Evolutionary conservation across 495 filamentous ascomycete species (phyloP).

Genomic region (Cercophora newfieldiana): DNA sequence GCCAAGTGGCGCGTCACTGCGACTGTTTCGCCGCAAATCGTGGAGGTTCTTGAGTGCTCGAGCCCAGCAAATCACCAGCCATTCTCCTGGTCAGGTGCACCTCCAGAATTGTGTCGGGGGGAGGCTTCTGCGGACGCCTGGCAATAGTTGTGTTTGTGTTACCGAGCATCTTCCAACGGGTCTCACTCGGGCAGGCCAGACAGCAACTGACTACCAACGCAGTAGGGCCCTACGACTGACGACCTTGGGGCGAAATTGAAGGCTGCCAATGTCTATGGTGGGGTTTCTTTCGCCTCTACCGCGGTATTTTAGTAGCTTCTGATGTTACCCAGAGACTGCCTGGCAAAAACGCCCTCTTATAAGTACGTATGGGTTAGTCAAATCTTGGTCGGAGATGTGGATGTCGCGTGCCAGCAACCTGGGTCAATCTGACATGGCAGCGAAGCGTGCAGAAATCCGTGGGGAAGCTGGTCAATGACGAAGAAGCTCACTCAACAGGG

Average conservation of each 20-base stretch:
- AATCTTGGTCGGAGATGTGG: not conserved
- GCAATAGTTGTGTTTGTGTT: not conserved
- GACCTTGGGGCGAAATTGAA: not conserved
- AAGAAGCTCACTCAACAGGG: not conserved
- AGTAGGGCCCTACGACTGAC: no score
- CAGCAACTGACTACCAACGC: no score
- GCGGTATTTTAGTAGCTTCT: not conserved
- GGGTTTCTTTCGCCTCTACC: not conserved
- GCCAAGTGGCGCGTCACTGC: constrained; percentile 26
- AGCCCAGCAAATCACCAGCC: constrained; percentile 19
- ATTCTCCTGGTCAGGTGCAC: constrained; percentile 25
- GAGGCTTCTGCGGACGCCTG: not conserved
- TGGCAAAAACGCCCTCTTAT: not conserved
- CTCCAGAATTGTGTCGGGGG: not conserved
- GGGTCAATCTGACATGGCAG: constrained; percentile 16
- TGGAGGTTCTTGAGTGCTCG: not conserved
- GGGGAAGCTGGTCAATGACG: not conserved
- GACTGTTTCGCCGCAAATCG: constrained; percentile 19
- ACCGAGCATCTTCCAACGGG: not conserved
- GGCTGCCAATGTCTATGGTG: no score
- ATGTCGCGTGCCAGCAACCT: constrained; percentile 17
- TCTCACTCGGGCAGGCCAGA: not conserved
- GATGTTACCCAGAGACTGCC: not conserved
- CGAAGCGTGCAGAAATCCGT: constrained; percentile 5
- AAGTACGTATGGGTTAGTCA: constrained; percentile 6